These are phyloP conservation scores for Periconia digitata DNA, from an alignment of 2,329 filamentous ascomycete genomes.

Conservation along the genomic window DNA sequence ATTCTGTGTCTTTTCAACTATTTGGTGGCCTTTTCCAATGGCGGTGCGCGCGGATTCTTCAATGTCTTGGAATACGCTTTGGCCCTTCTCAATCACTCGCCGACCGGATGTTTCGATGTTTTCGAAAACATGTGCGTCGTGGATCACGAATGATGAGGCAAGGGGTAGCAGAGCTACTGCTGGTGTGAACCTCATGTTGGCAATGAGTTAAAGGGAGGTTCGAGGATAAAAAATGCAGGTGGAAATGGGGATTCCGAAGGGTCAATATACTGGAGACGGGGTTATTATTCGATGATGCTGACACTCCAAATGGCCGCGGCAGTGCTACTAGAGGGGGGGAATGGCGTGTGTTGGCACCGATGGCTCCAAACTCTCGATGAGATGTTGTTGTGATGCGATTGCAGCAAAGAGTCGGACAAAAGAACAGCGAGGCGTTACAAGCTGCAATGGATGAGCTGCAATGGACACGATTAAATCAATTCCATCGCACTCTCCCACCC, in stretches of 20 bases:
- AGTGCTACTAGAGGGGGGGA: constrained; percentile 12
- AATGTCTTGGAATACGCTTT: constrained; percentile 38
- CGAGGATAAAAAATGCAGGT: constrained; percentile 6
- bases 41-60: constrained; percentile 25
- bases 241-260: neutral
- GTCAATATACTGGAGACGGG: neutral
- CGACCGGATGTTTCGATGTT: constrained; percentile 29
- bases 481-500: no score
- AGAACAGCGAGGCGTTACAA: no score
- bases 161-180: constrained; percentile 54
- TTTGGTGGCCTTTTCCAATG: constrained; percentile 20
- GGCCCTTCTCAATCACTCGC: constrained; percentile 21
- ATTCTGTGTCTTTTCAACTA: constrained; percentile 40
- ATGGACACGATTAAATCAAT: no score
- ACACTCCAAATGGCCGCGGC: constrained; percentile 18
- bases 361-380: neutral
- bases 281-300: constrained; percentile 33
- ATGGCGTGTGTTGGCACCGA: constrained; percentile 5
- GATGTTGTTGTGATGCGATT: no score
- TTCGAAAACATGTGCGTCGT: constrained; percentile 52
- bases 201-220: constrained; percentile 9
- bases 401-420: no score
- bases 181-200: constrained; percentile 52
- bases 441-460: no score
- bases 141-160: constrained; percentile 56